Evolutionary conservation across 2,329 filamentous ascomycete species (phyloP).

Genomic region (Amesomyces nigricolor): DNA sequence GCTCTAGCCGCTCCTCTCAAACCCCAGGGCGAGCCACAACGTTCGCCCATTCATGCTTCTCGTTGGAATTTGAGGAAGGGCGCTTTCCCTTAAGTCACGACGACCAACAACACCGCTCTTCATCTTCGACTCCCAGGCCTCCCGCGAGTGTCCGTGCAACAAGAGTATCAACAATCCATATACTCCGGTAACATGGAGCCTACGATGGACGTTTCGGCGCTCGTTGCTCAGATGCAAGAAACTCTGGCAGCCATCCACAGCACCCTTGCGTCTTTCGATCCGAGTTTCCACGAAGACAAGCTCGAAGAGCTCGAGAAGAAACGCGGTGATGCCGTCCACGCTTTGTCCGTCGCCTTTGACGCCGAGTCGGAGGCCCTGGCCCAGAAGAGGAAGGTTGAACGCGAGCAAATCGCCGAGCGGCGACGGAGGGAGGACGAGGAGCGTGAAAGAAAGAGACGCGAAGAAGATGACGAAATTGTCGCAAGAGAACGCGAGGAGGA

Average conservation of each 20-base stretch:
- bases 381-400: slow-evolving; percentile 29
- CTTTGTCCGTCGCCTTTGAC: slow-evolving; percentile 31
- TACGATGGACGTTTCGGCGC: slow-evolving; percentile 34
- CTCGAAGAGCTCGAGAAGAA: slow-evolving; percentile 38
- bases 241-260: slow-evolving; percentile 37
- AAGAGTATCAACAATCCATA: too few species aligned
- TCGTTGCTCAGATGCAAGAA: slow-evolving; percentile 40
- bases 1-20: too few species aligned
- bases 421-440: slow-evolving; percentile 40
- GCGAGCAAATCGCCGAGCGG: slow-evolving; percentile 32
- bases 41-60: too few species aligned
- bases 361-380: slow-evolving; percentile 30
- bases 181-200: background rate
- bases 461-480: slow-evolving; percentile 35
- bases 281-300: slow-evolving; percentile 31
- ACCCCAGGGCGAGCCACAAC: too few species aligned
- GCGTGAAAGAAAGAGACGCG: slow-evolving; percentile 31
- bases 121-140: too few species aligned
- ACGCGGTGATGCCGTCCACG: slow-evolving; percentile 32
- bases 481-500: slow-evolving; percentile 30
- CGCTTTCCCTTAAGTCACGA: too few species aligned
- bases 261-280: slow-evolving; percentile 34
- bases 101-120: too few species aligned
- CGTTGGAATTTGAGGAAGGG: too few species aligned
- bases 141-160: too few species aligned